Evolutionary conservation across 108 stramenopile genomes (phyloP).

Genomic region (Nitzschia sp.): DNA sequence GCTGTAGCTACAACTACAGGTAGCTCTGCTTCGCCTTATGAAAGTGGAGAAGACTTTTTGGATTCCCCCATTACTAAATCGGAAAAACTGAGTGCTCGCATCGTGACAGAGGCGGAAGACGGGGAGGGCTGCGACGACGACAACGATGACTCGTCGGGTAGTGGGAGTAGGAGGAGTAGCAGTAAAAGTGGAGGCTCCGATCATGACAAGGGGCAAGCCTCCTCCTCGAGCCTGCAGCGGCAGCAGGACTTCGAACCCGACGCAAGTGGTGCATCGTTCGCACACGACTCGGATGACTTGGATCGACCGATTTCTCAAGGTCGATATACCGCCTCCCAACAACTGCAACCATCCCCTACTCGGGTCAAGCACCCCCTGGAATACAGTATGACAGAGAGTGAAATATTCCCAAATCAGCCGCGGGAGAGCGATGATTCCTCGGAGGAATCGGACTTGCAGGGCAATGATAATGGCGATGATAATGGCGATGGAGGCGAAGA

Average conservation of each 20-base stretch:
- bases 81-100: neutral
- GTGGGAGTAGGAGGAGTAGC: neutral
- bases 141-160: neutral
- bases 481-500: neutral
- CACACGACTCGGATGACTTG: neutral
- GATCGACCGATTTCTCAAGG: neutral
- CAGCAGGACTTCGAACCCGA: neutral
- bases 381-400: neutral
- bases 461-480: neutral
- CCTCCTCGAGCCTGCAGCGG: neutral
- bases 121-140: neutral
- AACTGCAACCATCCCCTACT: neutral
- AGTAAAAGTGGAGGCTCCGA: neutral
- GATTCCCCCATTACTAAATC: constrained; percentile 8
- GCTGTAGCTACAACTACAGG: neutral
- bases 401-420: neutral
- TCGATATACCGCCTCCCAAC: neutral
- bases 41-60: too few relatives aligned
- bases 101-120: neutral
- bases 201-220: neutral
- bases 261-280: constrained; percentile 7
- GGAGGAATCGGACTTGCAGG: neutral
- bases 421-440: neutral
- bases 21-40: neutral
- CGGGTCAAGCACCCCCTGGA: constrained; percentile 4